These are phyloP conservation scores for Sclerotinia borealis DNA, from an alignment of 2,329 filamentous ascomycete species.

Conservation along the genomic window DNA sequence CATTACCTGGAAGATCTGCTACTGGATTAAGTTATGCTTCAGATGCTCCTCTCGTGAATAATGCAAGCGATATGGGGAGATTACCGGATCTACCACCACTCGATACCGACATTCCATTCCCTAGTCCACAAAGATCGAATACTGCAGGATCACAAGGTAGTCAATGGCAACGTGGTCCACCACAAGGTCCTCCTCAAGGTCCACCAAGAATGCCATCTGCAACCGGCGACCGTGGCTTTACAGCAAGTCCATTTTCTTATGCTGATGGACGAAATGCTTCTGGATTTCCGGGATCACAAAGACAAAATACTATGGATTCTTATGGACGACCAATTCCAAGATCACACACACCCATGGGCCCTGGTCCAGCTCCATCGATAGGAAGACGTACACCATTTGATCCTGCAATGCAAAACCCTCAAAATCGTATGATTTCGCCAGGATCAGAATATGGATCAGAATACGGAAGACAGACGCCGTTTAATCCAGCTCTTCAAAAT, in stretches of 20 bases:
- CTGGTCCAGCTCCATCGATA: constrained; percentile 25
- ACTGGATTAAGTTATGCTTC: constrained; percentile 58
- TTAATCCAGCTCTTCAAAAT: neutral
- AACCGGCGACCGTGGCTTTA: constrained; percentile 28
- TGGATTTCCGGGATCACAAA: neutral
- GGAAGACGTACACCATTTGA: constrained; percentile 27
- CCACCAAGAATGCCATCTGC: constrained; percentile 29
- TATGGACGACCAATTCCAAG: constrained; percentile 27
- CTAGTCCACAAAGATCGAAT: constrained; percentile 26
- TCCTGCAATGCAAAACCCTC: constrained; percentile 11
- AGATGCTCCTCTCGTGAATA: constrained; percentile 54
- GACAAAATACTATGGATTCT: constrained; percentile 19
- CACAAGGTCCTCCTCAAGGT: neutral
- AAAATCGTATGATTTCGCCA: constrained; percentile 3
- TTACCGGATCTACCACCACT: constrained; percentile 27
- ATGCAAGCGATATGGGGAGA: constrained; percentile 54
- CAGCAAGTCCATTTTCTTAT: constrained; percentile 29
- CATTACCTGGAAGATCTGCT: constrained; percentile 40
- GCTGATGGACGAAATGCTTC: constrained; percentile 16
- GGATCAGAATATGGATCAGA: neutral
- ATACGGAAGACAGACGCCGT: constrained; percentile 2
- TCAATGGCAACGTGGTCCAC: constrained; percentile 24
- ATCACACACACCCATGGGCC: constrained; percentile 25
- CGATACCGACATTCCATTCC: constrained; percentile 21
- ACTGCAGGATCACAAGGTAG: constrained; percentile 25